Evolutionary conservation across 2,329 filamentous ascomycete genomes (phyloP), one percentile per base, ranked within the genome.

Genomic region (Drechslerella coelobrocha): DNA sequence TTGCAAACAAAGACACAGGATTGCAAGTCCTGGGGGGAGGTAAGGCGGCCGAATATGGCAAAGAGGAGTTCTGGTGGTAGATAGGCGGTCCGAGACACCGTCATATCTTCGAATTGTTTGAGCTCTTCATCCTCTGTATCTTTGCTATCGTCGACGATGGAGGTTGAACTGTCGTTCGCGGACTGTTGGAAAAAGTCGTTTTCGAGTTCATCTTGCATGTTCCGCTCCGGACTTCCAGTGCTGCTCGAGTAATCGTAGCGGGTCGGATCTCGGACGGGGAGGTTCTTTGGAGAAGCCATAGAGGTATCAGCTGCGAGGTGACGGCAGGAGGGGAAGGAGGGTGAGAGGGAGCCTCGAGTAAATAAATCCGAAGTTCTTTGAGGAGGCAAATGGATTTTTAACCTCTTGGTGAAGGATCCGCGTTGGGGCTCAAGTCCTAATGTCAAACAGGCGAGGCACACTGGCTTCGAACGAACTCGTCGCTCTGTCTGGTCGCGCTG

Each of bases 31-130:
- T 83, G 81, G 1, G 92, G 85, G 10, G 85, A 86, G 76, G 83
- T 88, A 65, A 99, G 85, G 79, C 92, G 94, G 34, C 90, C 84
- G 80, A 99, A 97, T 76, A 97, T 89, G 79, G 88, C 86, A 77
- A 99, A 97, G 78, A 97, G 87, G 72, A 99, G 89, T 82, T 99
- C 94, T 78, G 92, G 93, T 39, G 94, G 94, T 34, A 99, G 87
- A 75, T 89, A 89, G 69, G 97, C 88, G 51, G 92, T 73, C 47
- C 73, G 66, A 9, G 75, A 76, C 43, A 76, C 74, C 9, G 72
- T 72, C 75, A 76, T 76, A 41, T 74, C 74, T 52, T 74, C 72
- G 34, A 76, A 76, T 50, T 72, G 57, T 17, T 73, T 75, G 26
- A 76, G 61, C 47, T 73, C 73, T 24, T 72, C 68, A 55, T 72